Conservation (phyloP, 2,329 filamentous ascomycete genomes). For the Colletotrichum gigasporum region DNA sequence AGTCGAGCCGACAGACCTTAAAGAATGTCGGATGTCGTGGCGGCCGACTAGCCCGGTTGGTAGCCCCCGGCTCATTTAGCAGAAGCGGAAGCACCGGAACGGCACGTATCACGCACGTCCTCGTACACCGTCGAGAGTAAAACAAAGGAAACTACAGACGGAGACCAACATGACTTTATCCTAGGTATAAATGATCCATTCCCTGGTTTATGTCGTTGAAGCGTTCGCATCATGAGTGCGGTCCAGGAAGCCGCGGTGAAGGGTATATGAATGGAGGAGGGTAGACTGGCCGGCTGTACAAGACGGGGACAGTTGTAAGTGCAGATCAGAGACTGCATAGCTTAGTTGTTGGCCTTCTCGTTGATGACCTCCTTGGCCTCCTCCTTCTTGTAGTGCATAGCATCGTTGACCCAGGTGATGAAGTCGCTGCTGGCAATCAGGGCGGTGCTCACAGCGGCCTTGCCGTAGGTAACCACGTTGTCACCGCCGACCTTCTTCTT, state of each 20-base stretch:
- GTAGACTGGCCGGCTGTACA: neutral
- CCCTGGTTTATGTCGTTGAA: conserved; percentile 31
- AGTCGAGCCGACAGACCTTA: neutral
- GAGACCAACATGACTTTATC: conserved; percentile 18
- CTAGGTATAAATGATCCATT: conserved; percentile 30
- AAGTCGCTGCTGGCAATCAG: conserved; percentile 74
- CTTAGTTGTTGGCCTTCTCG: conserved; percentile 59
- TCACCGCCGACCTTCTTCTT: conserved; percentile 72
- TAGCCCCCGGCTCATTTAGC: neutral
- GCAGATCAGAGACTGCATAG: neutral
- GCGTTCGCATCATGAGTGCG: conserved; percentile 24
- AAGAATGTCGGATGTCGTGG: neutral
- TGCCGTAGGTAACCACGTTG: conserved; percentile 72
- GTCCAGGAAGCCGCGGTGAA: conserved; percentile 5
- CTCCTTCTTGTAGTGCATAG: conserved; percentile 70
- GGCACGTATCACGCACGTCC: neutral
- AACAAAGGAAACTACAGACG: conserved; percentile 18
- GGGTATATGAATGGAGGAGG: conserved; percentile 23
- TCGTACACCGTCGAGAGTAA: conserved; percentile 19
- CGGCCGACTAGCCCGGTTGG: neutral
- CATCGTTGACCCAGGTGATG: conserved; percentile 66
- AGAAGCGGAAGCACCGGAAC: neutral
- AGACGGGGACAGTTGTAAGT: neutral
- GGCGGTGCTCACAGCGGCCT: conserved; percentile 74
- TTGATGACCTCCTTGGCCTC: conserved; percentile 64